Evolutionary conservation across 805 yeast species (phyloP), one percentile per base, ranked within the genome.

Genomic region (Hermanozyma aechmeae): DNA sequence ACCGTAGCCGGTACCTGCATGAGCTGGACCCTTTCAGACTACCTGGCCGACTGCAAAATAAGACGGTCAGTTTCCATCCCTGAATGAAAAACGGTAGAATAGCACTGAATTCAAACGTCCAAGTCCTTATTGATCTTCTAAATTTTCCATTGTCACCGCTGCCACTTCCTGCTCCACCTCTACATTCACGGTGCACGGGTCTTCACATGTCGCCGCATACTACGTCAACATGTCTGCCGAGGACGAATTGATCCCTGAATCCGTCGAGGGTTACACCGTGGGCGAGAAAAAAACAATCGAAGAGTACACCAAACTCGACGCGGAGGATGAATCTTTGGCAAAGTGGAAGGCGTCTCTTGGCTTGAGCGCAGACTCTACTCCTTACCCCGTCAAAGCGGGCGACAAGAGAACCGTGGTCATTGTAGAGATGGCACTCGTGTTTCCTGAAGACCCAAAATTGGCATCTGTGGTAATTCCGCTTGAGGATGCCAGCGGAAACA

Each of bases 321-420:
- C 89, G 9, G 81, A 85, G 43, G 96, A 86, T 51, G 95, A 84
- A 55, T 79, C 93, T 12, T 65, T 86, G 38, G 82, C 79, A 37
- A 83, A 82, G 54, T 86, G 96, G 96, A 87, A 87, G 54, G 82
- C 76, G 33, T 81, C 94, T 1, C 61, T 86, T 18, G 96, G 96
- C 1, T 61, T 86, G 33, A 56, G 75, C 28, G 66, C 74, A 7
- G 76, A 75, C 35, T 50, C 58, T 12, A 47, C 55, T 11, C 54
- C 74, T 3, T 61, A 75, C 39, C 87, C 82, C 10, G 76, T 76
- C 16, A 75, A 68, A 29, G 69, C 82, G 4, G 81, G 78, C 16
- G 94, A 84, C 50, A 65, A 63, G 28, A 69, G 96, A 33, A 71
- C 72, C 40, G 94, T 86, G 14, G 94, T 86, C 8, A 71, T 86